phyloP scores from a whole-genome alignment of 768 basidiomycete species.

The Boletales sp. region DNA sequence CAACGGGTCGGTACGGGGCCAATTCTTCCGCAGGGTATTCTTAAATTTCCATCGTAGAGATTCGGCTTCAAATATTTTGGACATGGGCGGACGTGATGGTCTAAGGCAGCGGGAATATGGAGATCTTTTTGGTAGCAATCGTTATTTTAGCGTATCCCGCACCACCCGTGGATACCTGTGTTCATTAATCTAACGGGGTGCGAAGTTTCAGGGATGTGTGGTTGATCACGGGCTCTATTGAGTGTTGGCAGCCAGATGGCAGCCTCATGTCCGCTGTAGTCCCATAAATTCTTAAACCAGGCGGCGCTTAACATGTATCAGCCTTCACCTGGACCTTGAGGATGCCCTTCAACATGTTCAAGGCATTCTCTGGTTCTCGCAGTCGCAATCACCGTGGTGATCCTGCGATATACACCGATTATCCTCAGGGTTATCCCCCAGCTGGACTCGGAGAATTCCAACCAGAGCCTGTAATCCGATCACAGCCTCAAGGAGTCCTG shows the following conservation, averaged over 20 bases:
- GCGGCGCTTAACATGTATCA: slow-evolving; percentile 7
- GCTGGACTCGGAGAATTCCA: slow-evolving; percentile 24
- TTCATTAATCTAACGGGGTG: not conserved
- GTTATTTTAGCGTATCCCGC: not conserved
- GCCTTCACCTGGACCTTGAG: slow-evolving; percentile 20
- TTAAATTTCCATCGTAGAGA: not conserved
- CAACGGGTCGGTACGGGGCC: not conserved
- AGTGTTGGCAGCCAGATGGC: slow-evolving; percentile 16
- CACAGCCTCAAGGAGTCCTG: slow-evolving; percentile 21
- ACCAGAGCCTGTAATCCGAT: slow-evolving; percentile 16
- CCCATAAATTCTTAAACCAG: slow-evolving; percentile 27
- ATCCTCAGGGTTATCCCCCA: slow-evolving; percentile 28
- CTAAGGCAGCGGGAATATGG: not conserved
- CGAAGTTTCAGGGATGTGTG: not conserved
- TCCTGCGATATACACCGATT: slow-evolving; percentile 21
- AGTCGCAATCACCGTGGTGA: slow-evolving; percentile 27
- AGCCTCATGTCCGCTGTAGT: slow-evolving; percentile 25
- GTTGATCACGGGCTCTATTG: not conserved
- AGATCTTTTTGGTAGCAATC: not conserved
- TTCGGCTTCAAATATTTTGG: not conserved
- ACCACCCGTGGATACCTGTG: not conserved
- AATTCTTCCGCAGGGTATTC: not conserved
- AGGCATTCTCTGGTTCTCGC: slow-evolving; percentile 33
- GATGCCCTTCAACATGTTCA: slow-evolving; percentile 38
- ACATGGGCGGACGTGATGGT: not conserved